Conservation (phyloP, 805 yeast genomes). For the Cyberlindnera petersonii region DNA sequence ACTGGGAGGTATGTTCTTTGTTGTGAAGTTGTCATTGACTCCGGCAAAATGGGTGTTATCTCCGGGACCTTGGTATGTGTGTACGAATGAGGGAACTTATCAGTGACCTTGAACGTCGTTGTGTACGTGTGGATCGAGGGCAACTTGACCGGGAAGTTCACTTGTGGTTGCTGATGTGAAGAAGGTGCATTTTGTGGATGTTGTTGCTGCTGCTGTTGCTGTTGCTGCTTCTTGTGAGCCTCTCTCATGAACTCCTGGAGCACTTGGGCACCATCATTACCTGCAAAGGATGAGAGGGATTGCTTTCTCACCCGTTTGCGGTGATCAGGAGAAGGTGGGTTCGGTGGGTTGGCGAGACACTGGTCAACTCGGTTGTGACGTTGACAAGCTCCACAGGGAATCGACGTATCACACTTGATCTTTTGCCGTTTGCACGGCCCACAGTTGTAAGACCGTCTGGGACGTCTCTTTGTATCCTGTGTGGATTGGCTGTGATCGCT, state of each 20-base stretch:
- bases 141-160: conserved; percentile 6
- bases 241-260: not conserved
- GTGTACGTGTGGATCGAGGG: conserved; percentile 20
- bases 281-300: conserved; percentile 15
- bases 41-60: not conserved
- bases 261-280: conserved; percentile 2
- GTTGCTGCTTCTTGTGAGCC: conserved; percentile 2
- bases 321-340: conserved; percentile 39
- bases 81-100: conserved; percentile 11
- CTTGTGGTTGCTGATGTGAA: not conserved
- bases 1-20: too few species aligned
- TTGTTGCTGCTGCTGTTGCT: not conserved
- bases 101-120: conserved; percentile 15
- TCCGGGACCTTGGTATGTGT: conserved; percentile 7
- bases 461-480: conserved; percentile 25
- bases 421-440: conserved; percentile 53
- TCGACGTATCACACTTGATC: conserved; percentile 47
- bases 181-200: not conserved
- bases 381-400: conserved; percentile 45
- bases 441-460: conserved; percentile 50
- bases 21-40: not conserved
- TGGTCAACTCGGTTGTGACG: conserved; percentile 36
- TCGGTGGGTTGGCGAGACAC: conserved; percentile 39
- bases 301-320: conserved; percentile 25
- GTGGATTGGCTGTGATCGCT: conserved; percentile 1